Base-by-base conservation (phyloP, 805 yeast species). In the Ascoidea tarda region DNA sequence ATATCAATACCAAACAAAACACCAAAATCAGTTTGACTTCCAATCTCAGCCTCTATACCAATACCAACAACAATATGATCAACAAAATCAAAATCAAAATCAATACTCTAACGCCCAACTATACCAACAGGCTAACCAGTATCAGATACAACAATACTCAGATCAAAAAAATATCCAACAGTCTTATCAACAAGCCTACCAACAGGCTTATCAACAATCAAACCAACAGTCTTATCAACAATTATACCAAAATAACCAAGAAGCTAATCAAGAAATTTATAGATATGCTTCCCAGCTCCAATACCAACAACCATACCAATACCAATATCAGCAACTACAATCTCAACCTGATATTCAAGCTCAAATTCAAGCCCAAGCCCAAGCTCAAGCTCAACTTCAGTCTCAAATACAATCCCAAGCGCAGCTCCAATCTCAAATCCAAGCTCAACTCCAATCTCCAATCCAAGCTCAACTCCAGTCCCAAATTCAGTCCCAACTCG, bases 301-400 rank as follows among this genome's bases (percentile, higher is more conserved):
- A 87, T 74, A 76, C 98, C 97, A 57, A 93, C 81, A 62, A 88
- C 95, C 71, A 77, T 79, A 62, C 95, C 96, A 5, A 96, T 86
- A 21, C 28, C 28, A 21, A 21, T 21, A 21, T 21, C 14, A 8
- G 14, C 44, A 38, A 38, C 14, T 38, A 4, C 44, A 38, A 38
- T 4, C 44, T 38, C 44, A 38, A 10, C 14, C 44, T 38, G 44
- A 10, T 38, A 8, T 38, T 38, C 14, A 10, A 38, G 14, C 8
- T 10, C 44, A 38, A 21, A 21, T 21, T 21, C 28, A 21, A 21
- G 28, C 28, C 28, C 28, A 21, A 21, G 28, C 28, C 28, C 28
- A n/a, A n/a, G n/a, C 10, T 33, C 42, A 33, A 33, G 10, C 10
- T 33, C 42, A 33, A 33, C 10, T 6, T 33, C 42, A 6, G 42